Evolutionary conservation across 2,329 filamentous ascomycete species (phyloP).

Genomic region (Aspergillus sp.): DNA sequence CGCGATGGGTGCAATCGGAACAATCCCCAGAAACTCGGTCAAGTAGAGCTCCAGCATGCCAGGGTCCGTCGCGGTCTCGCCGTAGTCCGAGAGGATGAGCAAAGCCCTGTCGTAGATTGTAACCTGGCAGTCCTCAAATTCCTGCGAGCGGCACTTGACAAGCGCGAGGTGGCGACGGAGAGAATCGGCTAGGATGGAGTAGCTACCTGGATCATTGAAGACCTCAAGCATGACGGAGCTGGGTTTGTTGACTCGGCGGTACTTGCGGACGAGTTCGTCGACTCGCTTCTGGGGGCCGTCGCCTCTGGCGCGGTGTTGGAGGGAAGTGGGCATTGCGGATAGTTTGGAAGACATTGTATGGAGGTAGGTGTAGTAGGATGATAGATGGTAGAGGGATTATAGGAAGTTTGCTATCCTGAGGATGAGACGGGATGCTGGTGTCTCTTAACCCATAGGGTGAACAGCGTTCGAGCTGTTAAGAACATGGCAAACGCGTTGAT

Average conservation of each 20-base stretch:
- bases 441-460: not conserved
- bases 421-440: not conserved
- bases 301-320: not conserved
- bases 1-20: slow-evolving; percentile 14
- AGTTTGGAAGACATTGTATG: not conserved
- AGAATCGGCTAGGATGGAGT: slow-evolving; percentile 30
- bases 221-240: slow-evolving; percentile 31
- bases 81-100: slow-evolving; percentile 34
- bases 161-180: slow-evolving; percentile 36
- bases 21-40: slow-evolving; percentile 38
- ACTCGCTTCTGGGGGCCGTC: slow-evolving; percentile 14
- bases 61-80: slow-evolving; percentile 27
- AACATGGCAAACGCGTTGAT: not conserved
- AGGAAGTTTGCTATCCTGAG: not conserved
- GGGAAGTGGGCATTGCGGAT: not conserved
- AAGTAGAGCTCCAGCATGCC: slow-evolving; percentile 40
- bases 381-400: not conserved
- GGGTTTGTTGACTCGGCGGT: slow-evolving; percentile 25
- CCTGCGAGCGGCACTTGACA: slow-evolving; percentile 36
- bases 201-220: slow-evolving; percentile 23
- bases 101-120: slow-evolving; percentile 44
- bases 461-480: not conserved
- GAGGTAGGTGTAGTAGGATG: not conserved
- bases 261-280: slow-evolving; percentile 28
- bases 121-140: slow-evolving; percentile 35